Conservation (phyloP, 2,329 filamentous ascomycete species). For the Diplodia intermedia region DNA sequence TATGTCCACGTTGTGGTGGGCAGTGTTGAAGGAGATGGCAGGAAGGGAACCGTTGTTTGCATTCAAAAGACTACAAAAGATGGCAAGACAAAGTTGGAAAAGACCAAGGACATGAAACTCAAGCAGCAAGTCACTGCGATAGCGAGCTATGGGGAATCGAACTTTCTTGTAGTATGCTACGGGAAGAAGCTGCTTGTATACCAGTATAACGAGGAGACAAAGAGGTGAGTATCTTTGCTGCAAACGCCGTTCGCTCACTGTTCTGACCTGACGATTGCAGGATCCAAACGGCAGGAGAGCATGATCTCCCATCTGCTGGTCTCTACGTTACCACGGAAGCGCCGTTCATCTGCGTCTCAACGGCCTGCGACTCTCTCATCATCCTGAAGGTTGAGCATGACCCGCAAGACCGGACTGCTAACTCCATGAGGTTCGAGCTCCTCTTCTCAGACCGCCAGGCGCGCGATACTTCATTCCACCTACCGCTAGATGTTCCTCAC, state of each 20-base stretch:
- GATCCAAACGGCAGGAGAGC: constrained; percentile 38
- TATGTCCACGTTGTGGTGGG: constrained; percentile 70
- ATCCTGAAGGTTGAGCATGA: constrained; percentile 49
- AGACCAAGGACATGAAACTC: constrained; percentile 51
- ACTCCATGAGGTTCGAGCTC: constrained; percentile 35
- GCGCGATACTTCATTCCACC: constrained; percentile 41
- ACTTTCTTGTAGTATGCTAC: constrained; percentile 38
- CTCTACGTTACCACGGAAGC: constrained; percentile 57
- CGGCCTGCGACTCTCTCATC: constrained; percentile 60
- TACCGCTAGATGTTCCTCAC: constrained; percentile 36
- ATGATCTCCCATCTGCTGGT: constrained; percentile 56
- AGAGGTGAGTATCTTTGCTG: constrained; percentile 27
- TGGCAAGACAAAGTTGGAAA: constrained; percentile 45
- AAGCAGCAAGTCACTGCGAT: constrained; percentile 44
- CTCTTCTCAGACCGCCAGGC: constrained; percentile 44
- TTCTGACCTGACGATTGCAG: constrained; percentile 1
- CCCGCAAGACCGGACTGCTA: constrained; percentile 28
- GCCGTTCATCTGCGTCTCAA: constrained; percentile 61
- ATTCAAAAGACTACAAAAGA: constrained; percentile 37
- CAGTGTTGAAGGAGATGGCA: constrained; percentile 45
- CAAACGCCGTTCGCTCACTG: not conserved
- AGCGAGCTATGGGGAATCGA: constrained; percentile 39
- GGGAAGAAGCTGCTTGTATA: constrained; percentile 43
- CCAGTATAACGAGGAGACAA: constrained; percentile 37
- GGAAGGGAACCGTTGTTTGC: constrained; percentile 58